Base-by-base conservation (phyloP, 2,329 filamentous ascomycete species). In the Aureobasidium leucospermi region DNA sequence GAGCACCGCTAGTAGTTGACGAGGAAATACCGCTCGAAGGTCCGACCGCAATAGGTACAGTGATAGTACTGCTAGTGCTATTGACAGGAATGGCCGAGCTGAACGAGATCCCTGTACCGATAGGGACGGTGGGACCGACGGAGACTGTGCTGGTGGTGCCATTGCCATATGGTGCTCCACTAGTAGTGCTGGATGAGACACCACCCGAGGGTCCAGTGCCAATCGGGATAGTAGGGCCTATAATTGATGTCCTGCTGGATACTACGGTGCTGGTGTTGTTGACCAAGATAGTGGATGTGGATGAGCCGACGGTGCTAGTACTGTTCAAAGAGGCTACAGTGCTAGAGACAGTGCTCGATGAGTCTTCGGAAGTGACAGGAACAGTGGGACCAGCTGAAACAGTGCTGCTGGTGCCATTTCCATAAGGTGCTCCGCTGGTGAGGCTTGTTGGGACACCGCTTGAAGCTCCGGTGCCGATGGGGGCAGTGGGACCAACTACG, bases 1-100 rank as follows among this genome's bases (percentile, higher is more conserved):
- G 42, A 32, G 41, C 38, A 34, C 48, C 31, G 9, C 41, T 32
- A 4, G 28, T 39, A 7, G 38, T 43, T 15, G 15, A 32, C 13
- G 58, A 55, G 19, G 41, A 47, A 6, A 49, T 41, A 10, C 45
- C 32, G 56, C 56, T 58, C 8, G 48, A 60, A 9, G 28, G 28
- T 23, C 49, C 58, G 19, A 49, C 56, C 19, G 49, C 49, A 9
- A 34, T n/a, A 28, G 48, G 48, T 43, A 13, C n/a, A n/a, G 38
- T 16, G 8, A 34, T 3, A 5, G 23, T n/a, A n/a, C 38, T 55
- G 29, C 15, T 39, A 10, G 45, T 46, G 16, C 15, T 23, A n/a
- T 55, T 55, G 1, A 39, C 32, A 1, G 31, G 19, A 13, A 45
- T 8, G 16, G 38, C n/a, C 13, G 48, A 41, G 47, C 47, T 39